Evolutionary conservation across 1,139 yeast genomes (phyloP), one percentile per base, ranked within the genome.

Genomic region (Insectozyma bohioensis): DNA sequence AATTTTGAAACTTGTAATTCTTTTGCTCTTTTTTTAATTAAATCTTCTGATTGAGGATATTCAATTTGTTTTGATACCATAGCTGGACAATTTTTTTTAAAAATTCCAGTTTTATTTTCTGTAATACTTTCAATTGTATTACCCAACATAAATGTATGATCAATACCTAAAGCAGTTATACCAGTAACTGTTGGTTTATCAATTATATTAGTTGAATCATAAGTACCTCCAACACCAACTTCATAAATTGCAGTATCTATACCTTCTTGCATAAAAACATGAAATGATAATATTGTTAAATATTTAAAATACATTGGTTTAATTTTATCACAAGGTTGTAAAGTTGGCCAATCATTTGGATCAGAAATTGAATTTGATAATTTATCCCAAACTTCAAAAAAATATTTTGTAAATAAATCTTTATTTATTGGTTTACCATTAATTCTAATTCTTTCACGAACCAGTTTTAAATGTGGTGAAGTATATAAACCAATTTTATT

Each of bases 191-290:
- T 76, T 8, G 98, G 98, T 26, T 68, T 62, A 22, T 72, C 78
- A 31, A 94, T 76, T 9, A 94, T 76, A 54, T 94, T 94, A 8
- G 99, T 94, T 9, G 97, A 86, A 58, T 94, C 99, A 52, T 79
- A 86, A 52, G 86, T 94, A 8, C 99, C 99, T 18, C 99, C 99
- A 33, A 94, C 95, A 11, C 99, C 99, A 16, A 94, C 98, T 56
- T 94, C 99, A 51, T 86, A 87, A 28, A 94, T 83, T 9, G 98
- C 97, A 12, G 95, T 78, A 49, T 88, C 86, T 17, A 94, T 90
- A 1, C 86, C 85, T 58, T 92, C 98, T 40, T 78, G 72, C 61
- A 87, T 55, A 49, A 94, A 94, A 2, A 87, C 85, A 54, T 94
- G 97, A 64, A 87, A 92, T 2, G 97, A 87, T 37, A 94, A 60